Conservation (phyloP, 2,329 filamentous ascomycete species). For the Chaetomium sp. region DNA sequence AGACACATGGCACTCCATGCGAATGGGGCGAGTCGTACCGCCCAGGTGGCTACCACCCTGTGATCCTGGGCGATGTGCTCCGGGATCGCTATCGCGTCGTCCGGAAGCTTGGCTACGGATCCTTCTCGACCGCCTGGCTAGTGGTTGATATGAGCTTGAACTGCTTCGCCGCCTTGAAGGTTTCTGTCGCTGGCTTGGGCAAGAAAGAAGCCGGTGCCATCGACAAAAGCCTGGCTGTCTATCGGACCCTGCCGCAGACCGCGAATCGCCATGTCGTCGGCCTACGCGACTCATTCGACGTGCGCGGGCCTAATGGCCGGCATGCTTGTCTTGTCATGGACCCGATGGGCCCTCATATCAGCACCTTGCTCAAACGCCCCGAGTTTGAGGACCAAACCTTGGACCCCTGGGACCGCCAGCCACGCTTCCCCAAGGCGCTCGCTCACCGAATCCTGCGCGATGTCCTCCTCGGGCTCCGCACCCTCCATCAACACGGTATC, state of each 20-base stretch:
- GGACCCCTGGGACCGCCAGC: background rate
- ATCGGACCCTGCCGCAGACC: background rate
- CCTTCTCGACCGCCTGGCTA: slow-evolving; percentile 12
- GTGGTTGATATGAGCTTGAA: background rate
- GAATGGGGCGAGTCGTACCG: slow-evolving; percentile 18
- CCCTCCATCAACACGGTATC: slow-evolving; percentile 3
- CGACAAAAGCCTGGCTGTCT: background rate
- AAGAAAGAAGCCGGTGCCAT: background rate
- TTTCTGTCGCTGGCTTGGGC: background rate
- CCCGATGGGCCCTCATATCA: slow-evolving; percentile 12
- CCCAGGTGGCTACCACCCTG: slow-evolving; percentile 11
- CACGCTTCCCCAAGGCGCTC: background rate
- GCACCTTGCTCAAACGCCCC: background rate
- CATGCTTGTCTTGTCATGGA: slow-evolving; percentile 4
- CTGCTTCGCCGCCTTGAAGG: slow-evolving; percentile 10
- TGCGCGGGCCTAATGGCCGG: slow-evolving; percentile 8
- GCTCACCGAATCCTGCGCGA: slow-evolving; percentile 6
- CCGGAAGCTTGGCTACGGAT: slow-evolving; percentile 13
- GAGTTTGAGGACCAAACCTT: background rate
- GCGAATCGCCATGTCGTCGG: slow-evolving; percentile 1
- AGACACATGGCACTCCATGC: slow-evolving; percentile 7
- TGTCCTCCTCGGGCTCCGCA: slow-evolving; percentile 3
- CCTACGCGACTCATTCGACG: slow-evolving; percentile 4
- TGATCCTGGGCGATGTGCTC: slow-evolving; percentile 9
- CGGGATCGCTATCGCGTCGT: slow-evolving; percentile 13